Base-by-base conservation (phyloP, 345 rosid species). In the Dipteronia sinensis region DNA sequence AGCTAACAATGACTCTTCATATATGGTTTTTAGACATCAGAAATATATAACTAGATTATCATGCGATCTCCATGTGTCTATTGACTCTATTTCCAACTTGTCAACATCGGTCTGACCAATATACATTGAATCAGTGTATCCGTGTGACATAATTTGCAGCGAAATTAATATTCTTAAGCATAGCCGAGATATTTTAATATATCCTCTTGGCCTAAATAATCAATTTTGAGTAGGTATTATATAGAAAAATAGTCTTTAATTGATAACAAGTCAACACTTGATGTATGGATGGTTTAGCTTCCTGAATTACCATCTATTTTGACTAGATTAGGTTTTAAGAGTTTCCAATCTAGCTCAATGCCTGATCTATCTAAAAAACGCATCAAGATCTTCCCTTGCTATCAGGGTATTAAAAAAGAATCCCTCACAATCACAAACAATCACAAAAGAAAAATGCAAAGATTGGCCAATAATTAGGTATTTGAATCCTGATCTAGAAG, bases 381-480 rank as follows among this genome's bases (percentile, higher is more conserved):
- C 31, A 17, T 25, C 40, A 49, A 70, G 49, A 16, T 47, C 22
- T 59, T 63, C 51, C 7, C 56, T 10, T 3, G 40, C 13, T 13
- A 44, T 27, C 23, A 2, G 47, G 13, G 6, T 12, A 53, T 49
- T 9, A 22, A 53, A 65, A 65, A 78, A 38, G n/a, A 13, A 34
- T 34, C 38, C 38, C 38, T 6, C 38, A 34, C 38, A 23, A 38
- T 12, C 23, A 23, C 17, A 10, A 31, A 64, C 2, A 46, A 62
- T 56, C 47, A 74, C 19, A 49, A 42, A 42, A 68, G 62, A 51
- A 67, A 31, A 47, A 25, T 31, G 27, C 25, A 68, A 17, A 76
- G 49, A 79, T 63, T 16, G 10, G 22, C 53, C 25, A 76, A 56
- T 13, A 77, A 40, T 44, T 3, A 12, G 61, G 56, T 6, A 34